Percentiles rank a stretch among this genome's conserved stretches.
These are phyloP conservation scores for Inga leiocalycina DNA, from an alignment of 306 rosid species.

Conservation along the genomic window DNA sequence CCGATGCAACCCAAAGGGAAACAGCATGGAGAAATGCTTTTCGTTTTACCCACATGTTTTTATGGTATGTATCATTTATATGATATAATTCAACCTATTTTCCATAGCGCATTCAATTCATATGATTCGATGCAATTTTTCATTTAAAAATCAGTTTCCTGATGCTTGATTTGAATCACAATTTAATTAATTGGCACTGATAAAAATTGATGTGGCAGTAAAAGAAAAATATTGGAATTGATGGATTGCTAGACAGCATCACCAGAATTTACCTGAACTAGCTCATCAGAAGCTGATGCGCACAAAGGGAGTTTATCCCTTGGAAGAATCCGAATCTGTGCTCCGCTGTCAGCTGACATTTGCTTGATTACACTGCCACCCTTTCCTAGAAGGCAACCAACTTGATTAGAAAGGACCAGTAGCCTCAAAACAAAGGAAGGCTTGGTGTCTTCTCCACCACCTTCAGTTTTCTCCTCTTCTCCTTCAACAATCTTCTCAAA, in stretches of 20 bases:
- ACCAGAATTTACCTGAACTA: conserved; percentile 76
- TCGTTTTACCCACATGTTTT: neutral
- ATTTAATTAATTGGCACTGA: neutral
- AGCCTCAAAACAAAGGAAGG: conserved; percentile 56
- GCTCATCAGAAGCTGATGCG: conserved; percentile 65
- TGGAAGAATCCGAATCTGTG: conserved; percentile 85
- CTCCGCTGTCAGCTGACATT: conserved; percentile 89
- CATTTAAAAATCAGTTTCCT: neutral
- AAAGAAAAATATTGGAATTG: neutral
- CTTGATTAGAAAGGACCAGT: conserved; percentile 75
- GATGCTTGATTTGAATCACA: neutral
- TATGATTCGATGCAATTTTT: neutral
- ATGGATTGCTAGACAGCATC: neutral
- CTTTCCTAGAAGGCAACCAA: conserved; percentile 89
- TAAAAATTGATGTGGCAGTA: neutral
- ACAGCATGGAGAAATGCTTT: neutral
- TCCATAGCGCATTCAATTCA: neutral
- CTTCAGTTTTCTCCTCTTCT: conserved; percentile 47
- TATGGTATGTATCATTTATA: neutral
- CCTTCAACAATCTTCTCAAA: conserved; percentile 70
- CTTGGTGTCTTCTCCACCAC: conserved; percentile 47
- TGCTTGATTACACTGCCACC: conserved; percentile 90
- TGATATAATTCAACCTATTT: neutral
- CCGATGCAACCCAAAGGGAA: neutral
- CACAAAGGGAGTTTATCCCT: conserved; percentile 81